Evolutionary conservation across 345 rosid genomes (phyloP), one percentile per base, ranked within the genome.

Genomic region (Raphanus raphanistrum): DNA sequence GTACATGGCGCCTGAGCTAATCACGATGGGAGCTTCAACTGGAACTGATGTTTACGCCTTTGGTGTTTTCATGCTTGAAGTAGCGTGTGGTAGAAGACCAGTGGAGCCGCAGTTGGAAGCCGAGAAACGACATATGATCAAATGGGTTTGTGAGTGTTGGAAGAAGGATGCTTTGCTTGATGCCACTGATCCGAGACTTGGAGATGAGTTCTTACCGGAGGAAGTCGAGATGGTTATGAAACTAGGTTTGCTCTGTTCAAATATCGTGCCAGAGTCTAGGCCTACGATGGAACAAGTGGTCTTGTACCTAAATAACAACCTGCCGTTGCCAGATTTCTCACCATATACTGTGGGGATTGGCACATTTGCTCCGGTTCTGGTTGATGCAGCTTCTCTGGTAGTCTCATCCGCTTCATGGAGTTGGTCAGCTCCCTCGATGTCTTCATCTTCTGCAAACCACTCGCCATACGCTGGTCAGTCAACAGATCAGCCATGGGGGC

Each of bases 31-130:
- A 52, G 59, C 59, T 2, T 52, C 59, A 9, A 52, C 59, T 52
- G 59, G 10, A 52, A 52, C 59, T 52, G 59, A 52, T 52, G 59
- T 52, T 16, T 52, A 52, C 4, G 59, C 59, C 26, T 52, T 52
- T 52, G 59, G 59, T 52, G 59, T 52, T 52, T 52, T 52, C 59
- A 15, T 52, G 26, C 59, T 52, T 52, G 59, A 52, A 52, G 59
- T 52, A 16, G 26, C 59, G 3, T 52, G 59, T 52, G 59, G 59
- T 1, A 52, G 59, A 52, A 52, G 59, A 52, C 59, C 59, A 0
- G 10, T 52, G 26, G 59, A 52, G 16, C 26, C 59, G 59, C 59
- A 52, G 26, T 52, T 52, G 26, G 4, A 52, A 52, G 11, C 26
- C 16, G 59, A 52, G 59, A 52, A 52, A 52, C 10, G 26, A 52